Percentiles rank a stretch among this genome's conserved stretches.
Evolutionary conservation across 805 yeast genomes (phyloP).

Genomic region (Cephaloascus albidus): DNA sequence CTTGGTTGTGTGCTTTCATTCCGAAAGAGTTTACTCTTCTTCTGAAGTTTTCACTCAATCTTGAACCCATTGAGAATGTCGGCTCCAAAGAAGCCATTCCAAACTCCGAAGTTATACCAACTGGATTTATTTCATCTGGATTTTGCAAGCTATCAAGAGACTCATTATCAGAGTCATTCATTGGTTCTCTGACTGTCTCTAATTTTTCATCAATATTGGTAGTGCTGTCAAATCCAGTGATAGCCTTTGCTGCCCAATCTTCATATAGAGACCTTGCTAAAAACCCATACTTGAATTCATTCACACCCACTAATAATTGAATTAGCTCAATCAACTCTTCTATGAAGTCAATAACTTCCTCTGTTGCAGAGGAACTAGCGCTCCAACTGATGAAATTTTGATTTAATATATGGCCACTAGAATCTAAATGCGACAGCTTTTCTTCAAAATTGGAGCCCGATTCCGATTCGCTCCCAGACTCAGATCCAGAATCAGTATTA

Average conservation of each 20-base stretch:
- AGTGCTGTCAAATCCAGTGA: slow-evolving; percentile 15
- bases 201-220: background rate
- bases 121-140: background rate
- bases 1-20: background rate
- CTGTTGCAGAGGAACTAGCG: slow-evolving; percentile 38
- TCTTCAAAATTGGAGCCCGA: no score
- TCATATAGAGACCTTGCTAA: slow-evolving; percentile 35
- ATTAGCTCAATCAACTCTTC: slow-evolving; percentile 34
- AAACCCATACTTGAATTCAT: slow-evolving; percentile 41
- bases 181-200: background rate
- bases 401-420: slow-evolving; percentile 11
- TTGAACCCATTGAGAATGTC: background rate
- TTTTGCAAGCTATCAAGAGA: background rate
- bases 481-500: background rate
- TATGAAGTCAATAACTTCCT: slow-evolving; percentile 38
- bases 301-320: slow-evolving; percentile 35
- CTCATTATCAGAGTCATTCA: background rate
- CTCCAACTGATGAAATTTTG: slow-evolving; percentile 40
- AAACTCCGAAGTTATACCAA: background rate
- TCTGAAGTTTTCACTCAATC: background rate
- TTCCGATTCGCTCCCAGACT: background rate
- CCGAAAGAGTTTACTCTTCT: background rate
- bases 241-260: slow-evolving; percentile 31
- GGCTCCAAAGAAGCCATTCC: background rate
- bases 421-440: background rate